phyloP scores from a whole-genome alignment of 345 rosid genomes.

The Raphanus sativus region DNA sequence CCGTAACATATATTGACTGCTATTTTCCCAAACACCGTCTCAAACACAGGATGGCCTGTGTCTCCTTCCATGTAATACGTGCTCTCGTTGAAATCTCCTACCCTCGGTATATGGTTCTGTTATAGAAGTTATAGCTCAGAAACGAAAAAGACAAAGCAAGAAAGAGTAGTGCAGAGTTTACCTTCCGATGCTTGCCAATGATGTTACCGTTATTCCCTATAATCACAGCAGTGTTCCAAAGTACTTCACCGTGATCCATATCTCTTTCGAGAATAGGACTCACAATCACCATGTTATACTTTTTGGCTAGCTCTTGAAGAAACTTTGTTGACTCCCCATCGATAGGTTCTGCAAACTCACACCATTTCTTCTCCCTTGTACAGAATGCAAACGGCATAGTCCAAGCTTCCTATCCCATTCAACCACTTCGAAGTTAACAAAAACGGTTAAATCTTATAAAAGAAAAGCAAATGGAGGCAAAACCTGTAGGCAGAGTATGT shows the following conservation, averaged over 20 bases:
- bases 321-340: conserved; percentile 81
- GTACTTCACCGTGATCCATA: conserved; percentile 78
- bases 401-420: conserved; percentile 78
- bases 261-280: conserved; percentile 96
- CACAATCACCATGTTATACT: conserved; percentile 85
- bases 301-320: conserved; percentile 72
- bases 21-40: conserved; percentile 83
- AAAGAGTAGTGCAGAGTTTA: conserved; percentile 18
- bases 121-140: conserved; percentile 2
- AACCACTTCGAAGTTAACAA: background rate
- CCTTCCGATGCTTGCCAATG: conserved; percentile 96
- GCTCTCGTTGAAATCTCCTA: conserved; percentile 97
- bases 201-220: conserved; percentile 88
- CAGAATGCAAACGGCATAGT: conserved; percentile 97
- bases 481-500: conserved; percentile 89
- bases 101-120: conserved; percentile 97
- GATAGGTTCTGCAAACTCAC: conserved; percentile 92
- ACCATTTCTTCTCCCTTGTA: conserved; percentile 94
- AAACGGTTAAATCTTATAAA: too few species aligned
- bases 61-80: conserved; percentile 98
- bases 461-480: background rate
- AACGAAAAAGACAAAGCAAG: conserved; percentile 5
- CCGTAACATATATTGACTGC: conserved; percentile 93
- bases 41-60: conserved; percentile 94
- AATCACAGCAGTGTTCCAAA: conserved; percentile 90